phyloP scores from a whole-genome alignment of 169 alveolate genomes.

The Plasmodium sp. region DNA sequence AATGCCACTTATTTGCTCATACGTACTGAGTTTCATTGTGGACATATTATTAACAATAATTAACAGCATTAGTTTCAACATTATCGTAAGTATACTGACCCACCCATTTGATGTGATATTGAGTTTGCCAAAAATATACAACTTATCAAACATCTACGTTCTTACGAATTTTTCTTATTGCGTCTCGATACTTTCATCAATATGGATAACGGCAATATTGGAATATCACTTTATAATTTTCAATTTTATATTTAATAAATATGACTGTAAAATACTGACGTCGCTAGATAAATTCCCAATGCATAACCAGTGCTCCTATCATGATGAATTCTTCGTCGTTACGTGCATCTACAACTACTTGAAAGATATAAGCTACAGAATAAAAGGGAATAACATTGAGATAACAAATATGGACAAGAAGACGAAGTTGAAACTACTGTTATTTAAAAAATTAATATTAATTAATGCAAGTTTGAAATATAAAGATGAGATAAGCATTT shows the following conservation, averaged over 20 bases:
- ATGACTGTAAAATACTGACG: constrained; percentile 55
- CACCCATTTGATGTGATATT: constrained; percentile 73
- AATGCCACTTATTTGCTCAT: constrained; percentile 67
- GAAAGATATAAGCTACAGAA: constrained; percentile 60
- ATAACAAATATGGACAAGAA: constrained; percentile 70
- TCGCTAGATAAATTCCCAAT: constrained; percentile 64
- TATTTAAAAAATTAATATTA: constrained; percentile 53
- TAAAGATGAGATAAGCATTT: constrained; percentile 67
- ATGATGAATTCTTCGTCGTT: constrained; percentile 72
- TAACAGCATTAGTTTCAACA: constrained; percentile 46
- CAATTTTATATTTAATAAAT: constrained; percentile 60
- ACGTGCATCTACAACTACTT: constrained; percentile 60
- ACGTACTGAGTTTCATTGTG: constrained; percentile 60
- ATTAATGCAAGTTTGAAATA: constrained; percentile 66
- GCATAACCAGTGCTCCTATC: constrained; percentile 60
- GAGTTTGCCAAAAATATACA: constrained; percentile 60
- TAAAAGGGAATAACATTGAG: constrained; percentile 62
- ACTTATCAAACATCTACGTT: constrained; percentile 65
- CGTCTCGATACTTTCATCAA: constrained; percentile 59
- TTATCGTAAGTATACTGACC: constrained; percentile 33
- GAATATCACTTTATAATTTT: constrained; percentile 70
- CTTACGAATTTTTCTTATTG: constrained; percentile 66
- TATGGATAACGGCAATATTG: constrained; percentile 68
- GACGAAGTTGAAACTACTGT: constrained; percentile 54
- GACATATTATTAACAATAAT: constrained; percentile 63